A percentile compares a stretch with the other conserved stretches of the same genome.
Conservation (phyloP, 257 asterid species). For the Solanum appendiculatum region DNA sequence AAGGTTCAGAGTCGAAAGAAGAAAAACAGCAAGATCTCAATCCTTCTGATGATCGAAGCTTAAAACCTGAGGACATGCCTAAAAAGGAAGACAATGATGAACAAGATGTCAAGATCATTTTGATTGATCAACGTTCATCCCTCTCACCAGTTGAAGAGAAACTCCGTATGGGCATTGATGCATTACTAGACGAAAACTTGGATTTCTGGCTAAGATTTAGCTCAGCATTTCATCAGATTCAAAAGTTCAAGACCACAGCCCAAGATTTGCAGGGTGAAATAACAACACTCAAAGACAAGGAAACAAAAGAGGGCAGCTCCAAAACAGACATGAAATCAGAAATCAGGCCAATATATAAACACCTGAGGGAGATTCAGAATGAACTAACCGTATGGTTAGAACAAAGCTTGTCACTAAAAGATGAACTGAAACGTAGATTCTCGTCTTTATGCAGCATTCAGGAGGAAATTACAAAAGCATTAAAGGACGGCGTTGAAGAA, state of each 20-base stretch:
- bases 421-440: conserved; percentile 56
- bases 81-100: conserved; percentile 14
- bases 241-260: conserved; percentile 64
- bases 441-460: conserved; percentile 68
- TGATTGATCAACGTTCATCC: conserved; percentile 11
- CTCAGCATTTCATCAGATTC: conserved; percentile 78
- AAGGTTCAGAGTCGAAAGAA: conserved; percentile 3
- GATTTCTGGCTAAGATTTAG: conserved; percentile 95
- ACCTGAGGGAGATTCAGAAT: conserved; percentile 74
- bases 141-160: conserved; percentile 57
- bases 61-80: conserved; percentile 9
- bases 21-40: neutral
- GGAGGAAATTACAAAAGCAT: conserved; percentile 58
- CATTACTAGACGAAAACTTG: conserved; percentile 73
- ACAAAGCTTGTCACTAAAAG: conserved; percentile 52
- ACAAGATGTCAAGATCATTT: conserved; percentile 15
- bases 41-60: conserved; percentile 9
- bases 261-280: conserved; percentile 63
- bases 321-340: conserved; percentile 48
- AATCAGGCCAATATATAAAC: conserved; percentile 68
- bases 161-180: conserved; percentile 58
- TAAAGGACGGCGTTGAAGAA: conserved; percentile 60
- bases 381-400: conserved; percentile 71
- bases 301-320: conserved; percentile 35
- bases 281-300: conserved; percentile 40